Conservation (phyloP, 306 rosid genomes). For the Trifolium subterraneum region DNA sequence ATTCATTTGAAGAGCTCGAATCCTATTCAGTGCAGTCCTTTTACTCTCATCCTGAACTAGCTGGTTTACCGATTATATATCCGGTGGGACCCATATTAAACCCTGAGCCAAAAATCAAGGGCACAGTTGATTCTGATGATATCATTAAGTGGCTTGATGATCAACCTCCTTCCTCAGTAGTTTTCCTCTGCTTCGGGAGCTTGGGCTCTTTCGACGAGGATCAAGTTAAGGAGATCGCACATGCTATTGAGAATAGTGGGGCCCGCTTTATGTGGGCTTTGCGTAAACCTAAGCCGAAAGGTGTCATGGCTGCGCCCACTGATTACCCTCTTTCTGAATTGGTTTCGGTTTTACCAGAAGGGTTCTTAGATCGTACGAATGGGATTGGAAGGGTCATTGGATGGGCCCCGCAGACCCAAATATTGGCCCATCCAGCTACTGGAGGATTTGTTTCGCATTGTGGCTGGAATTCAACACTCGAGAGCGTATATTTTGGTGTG, state of each 20-base stretch:
- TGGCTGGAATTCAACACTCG: slow-evolving; percentile 61
- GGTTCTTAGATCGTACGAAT: slow-evolving; percentile 54
- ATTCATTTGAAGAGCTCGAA: slow-evolving; percentile 56
- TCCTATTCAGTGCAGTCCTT: slow-evolving; percentile 41
- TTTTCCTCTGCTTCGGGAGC: not conserved
- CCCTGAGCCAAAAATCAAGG: not conserved
- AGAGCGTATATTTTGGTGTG: slow-evolving; percentile 44
- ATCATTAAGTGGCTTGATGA: slow-evolving; percentile 26
- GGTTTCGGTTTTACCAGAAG: slow-evolving; percentile 39
- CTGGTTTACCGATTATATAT: slow-evolving; percentile 37
- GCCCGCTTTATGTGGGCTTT: not conserved
- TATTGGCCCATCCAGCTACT: slow-evolving; percentile 47
- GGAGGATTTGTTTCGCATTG: slow-evolving; percentile 63
- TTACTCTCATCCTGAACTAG: not conserved
- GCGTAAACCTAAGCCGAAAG: slow-evolving; percentile 44
- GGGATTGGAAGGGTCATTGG: slow-evolving; percentile 49
- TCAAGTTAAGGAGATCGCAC: not conserved
- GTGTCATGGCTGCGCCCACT: not conserved
- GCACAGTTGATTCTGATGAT: not conserved
- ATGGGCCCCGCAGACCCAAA: slow-evolving; percentile 59
- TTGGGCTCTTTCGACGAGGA: not conserved
- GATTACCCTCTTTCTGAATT: not conserved
- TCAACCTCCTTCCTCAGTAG: slow-evolving; percentile 4
- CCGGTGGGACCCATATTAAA: slow-evolving; percentile 60
- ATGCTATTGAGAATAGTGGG: not conserved